phyloP scores from a whole-genome alignment of 805 yeast species.

The Zygosaccharomyces lentus region DNA sequence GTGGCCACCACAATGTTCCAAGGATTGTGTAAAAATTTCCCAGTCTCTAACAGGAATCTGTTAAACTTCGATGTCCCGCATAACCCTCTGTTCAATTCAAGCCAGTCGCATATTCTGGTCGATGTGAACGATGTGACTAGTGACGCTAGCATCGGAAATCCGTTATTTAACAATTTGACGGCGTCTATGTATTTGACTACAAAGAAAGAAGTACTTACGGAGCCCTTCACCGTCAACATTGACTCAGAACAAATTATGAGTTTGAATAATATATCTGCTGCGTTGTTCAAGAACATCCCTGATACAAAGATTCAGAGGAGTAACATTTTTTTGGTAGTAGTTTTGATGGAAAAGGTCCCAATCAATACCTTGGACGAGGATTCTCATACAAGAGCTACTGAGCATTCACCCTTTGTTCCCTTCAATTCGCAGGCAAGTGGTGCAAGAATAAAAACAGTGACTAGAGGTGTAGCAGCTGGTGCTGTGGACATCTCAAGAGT shows the following conservation, averaged over 20 bases:
- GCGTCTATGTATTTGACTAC: constrained; percentile 71
- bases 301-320: constrained; percentile 50
- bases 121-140: constrained; percentile 68
- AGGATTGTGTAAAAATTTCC: constrained; percentile 71
- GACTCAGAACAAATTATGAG: constrained; percentile 52
- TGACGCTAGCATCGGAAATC: constrained; percentile 54
- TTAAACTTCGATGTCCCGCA: constrained; percentile 43
- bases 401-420: constrained; percentile 23
- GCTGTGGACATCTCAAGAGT: constrained; percentile 79
- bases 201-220: constrained; percentile 61
- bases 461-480: constrained; percentile 85
- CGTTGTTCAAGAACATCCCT: constrained; percentile 73
- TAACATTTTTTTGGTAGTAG: constrained; percentile 70
- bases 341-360: constrained; percentile 56
- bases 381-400: constrained; percentile 20
- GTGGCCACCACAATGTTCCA: constrained; percentile 65
- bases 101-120: constrained; percentile 60
- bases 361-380: constrained; percentile 28
- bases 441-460: constrained; percentile 40
- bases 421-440: constrained; percentile 15
- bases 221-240: constrained; percentile 70
- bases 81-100: constrained; percentile 45
- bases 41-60: constrained; percentile 39
- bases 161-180: constrained; percentile 60
- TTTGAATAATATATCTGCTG: constrained; percentile 70